Base-by-base conservation (phyloP, 768 basidiomycete genomes). In the Trametes elegans region DNA sequence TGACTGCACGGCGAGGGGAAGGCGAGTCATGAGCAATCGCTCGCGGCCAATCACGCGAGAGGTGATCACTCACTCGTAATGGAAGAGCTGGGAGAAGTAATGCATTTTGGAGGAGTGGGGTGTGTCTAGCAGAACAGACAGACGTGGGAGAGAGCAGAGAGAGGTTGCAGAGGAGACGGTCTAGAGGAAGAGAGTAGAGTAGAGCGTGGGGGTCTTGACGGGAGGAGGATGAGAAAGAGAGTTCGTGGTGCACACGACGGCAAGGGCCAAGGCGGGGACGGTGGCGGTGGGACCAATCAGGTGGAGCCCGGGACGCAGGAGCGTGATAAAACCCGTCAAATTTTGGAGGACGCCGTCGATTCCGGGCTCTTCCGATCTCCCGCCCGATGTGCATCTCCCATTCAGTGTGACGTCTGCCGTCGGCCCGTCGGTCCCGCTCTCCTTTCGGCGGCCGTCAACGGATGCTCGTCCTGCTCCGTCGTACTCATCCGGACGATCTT, bases 31-130 rank as follows among this genome's bases (percentile, higher is more conserved):
- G 11, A 58, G 49, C 40, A 62, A 35, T 19, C 46, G 38, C 63
- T 45, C 53, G 50, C 50, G 43, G 32, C 41, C 26, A 29, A 46
- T 10, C 26, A 54, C 53, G 48, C 38, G 48, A 53, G 19, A n/a
- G 36, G 18, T 14, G 23, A 39, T 21, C 31, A 79, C 88, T 70
- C 65, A 93, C 90, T 91, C 88, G 68, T 90, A 93, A 65, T 81
- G 81, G 70, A 87, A 91, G n/a, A 78, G 69, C 68, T 92, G 89
- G 14, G 87, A 89, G 73, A 92, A 90, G 74, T 92, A 88, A 70
- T 90, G 90, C 89, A 93, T 92, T 67, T 45, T 44, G 47, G 13
- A 35, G 31, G 11, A 7, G 41, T n/a, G n/a, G 10, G 42, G 34
- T 16, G 10, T 18, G 42, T 53, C 51, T 53, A 45, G 8, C 26